Conservation (phyloP, 1,284 basidiomycete genomes). For the Puccinia sorghi region DNA sequence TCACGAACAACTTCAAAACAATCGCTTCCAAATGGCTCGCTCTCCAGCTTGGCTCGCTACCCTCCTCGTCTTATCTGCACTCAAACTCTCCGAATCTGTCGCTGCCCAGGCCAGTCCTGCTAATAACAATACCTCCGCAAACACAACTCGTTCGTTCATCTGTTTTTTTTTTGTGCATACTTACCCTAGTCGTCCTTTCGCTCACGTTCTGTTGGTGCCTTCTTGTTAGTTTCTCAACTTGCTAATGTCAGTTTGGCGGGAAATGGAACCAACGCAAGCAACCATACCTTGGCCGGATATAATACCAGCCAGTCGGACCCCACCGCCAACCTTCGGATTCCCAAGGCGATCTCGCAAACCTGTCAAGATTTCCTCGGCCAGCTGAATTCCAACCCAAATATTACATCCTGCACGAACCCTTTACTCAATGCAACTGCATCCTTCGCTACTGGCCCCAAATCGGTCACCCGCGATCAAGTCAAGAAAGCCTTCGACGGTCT, state of each 20-base stretch:
- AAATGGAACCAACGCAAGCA: not conserved
- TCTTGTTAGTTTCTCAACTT: conserved; percentile 5
- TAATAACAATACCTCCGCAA: not conserved
- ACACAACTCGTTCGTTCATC: not conserved
- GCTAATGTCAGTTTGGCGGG: not conserved
- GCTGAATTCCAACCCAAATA: conserved; percentile 36
- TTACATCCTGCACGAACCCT: conserved; percentile 37
- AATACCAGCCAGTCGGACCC: conserved; percentile 22
- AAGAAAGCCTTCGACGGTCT: conserved; percentile 35
- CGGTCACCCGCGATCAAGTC: conserved; percentile 41
- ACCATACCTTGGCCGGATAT: conserved; percentile 2
- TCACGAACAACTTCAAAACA: no score
- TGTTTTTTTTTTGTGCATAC: no score
- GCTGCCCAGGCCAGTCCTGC: not conserved
- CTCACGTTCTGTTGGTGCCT: not conserved
- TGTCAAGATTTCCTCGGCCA: conserved; percentile 38
- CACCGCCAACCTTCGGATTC: conserved; percentile 29
- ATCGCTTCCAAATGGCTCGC: no score
- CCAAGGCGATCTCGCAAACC: conserved; percentile 20
- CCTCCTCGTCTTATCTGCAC: not conserved
- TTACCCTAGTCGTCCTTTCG: not conserved
- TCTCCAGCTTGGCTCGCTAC: conserved; percentile 1
- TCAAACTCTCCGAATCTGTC: not conserved
- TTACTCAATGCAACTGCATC: conserved; percentile 42
- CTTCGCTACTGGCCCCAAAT: conserved; percentile 20